Evolutionary conservation across 768 basidiomycete genomes (phyloP).

Genomic region (Imleria badia): DNA sequence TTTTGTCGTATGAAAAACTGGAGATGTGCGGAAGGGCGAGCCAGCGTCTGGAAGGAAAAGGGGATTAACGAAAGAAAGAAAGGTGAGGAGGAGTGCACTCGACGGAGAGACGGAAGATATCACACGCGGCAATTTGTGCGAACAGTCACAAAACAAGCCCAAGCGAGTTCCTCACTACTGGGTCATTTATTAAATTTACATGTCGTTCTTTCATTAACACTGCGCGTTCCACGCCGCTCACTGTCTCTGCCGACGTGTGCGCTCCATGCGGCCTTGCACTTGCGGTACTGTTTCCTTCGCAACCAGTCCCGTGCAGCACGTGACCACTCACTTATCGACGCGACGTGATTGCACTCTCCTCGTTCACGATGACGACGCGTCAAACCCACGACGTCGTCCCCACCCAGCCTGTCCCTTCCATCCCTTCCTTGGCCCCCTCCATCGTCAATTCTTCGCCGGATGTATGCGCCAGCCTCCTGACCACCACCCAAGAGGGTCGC

Average conservation of each 20-base stretch:
- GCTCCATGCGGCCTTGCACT: slow-evolving; percentile 6
- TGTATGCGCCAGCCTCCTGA: slow-evolving; percentile 76
- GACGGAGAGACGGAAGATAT: slow-evolving; percentile 18
- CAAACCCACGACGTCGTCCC: slow-evolving; percentile 15
- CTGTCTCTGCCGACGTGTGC: slow-evolving; percentile 8
- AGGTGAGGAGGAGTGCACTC: not conserved
- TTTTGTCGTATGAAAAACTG: slow-evolving; percentile 13
- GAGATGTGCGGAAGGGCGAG: slow-evolving; percentile 12
- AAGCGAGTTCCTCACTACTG: not conserved
- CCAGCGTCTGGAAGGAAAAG: slow-evolving; percentile 24
- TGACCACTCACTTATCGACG: slow-evolving; percentile 11
- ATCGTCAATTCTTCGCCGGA: slow-evolving; percentile 15
- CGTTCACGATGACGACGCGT: slow-evolving; percentile 18
- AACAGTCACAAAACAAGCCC: slow-evolving; percentile 1
- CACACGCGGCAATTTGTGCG: slow-evolving; percentile 14
- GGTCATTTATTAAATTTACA: slow-evolving; percentile 2
- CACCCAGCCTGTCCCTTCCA: slow-evolving; percentile 33
- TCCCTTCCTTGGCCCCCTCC: slow-evolving; percentile 18
- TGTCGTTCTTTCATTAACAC: slow-evolving; percentile 3
- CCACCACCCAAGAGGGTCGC: slow-evolving; percentile 53
- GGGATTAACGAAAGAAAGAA: slow-evolving; percentile 10
- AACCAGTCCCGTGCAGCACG: slow-evolving; percentile 4
- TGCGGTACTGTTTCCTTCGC: slow-evolving; percentile 11
- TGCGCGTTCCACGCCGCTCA: slow-evolving; percentile 4
- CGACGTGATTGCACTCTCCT: slow-evolving; percentile 4